Conservation (phyloP, 1,139 yeast species). For the Zygoascus hellenicus region DNA sequence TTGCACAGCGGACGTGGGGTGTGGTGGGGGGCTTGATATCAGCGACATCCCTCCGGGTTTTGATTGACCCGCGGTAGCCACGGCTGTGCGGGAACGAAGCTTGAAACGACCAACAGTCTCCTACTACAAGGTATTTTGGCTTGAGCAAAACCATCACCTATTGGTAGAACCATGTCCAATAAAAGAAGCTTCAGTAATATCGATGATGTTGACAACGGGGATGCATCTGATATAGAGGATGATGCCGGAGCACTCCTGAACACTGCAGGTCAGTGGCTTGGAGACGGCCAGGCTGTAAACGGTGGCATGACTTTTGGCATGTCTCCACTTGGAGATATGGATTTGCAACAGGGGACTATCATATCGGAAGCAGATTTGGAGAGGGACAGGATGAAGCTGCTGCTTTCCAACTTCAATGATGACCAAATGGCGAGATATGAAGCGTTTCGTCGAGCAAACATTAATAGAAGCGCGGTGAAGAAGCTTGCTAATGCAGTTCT, state of each 20-base stretch:
- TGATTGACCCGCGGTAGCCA: too few species aligned
- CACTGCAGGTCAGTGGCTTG: neutral
- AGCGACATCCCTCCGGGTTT: too few species aligned
- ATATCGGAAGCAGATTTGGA: slow-evolving; percentile 23
- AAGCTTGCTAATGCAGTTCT: slow-evolving; percentile 73
- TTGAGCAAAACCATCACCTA: neutral
- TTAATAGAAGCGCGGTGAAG: slow-evolving; percentile 74
- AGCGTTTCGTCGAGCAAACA: slow-evolving; percentile 75
- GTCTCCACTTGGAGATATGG: too few species aligned
- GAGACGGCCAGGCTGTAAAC: neutral
- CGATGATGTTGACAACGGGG: slow-evolving; percentile 16
- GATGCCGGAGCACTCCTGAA: slow-evolving; percentile 4
- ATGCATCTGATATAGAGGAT: slow-evolving; percentile 19
- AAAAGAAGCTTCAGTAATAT: neutral
- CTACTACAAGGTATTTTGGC: too few species aligned
- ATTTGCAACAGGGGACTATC: too few species aligned
- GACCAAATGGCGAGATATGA: slow-evolving; percentile 87
- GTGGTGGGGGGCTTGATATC: neutral
- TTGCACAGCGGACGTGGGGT: too few species aligned
- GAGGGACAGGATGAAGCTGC: slow-evolving; percentile 53
- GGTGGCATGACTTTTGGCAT: too few species aligned
- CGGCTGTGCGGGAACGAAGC: too few species aligned
- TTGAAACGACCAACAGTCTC: too few species aligned
- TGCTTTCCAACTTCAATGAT: slow-evolving; percentile 68
- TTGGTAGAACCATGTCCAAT: too few species aligned